A percentile compares a stretch with the other conserved stretches of the same genome.
Conservation (phyloP, 495 filamentous ascomycete genomes). For the Pseudotulostoma volvatum region DNA sequence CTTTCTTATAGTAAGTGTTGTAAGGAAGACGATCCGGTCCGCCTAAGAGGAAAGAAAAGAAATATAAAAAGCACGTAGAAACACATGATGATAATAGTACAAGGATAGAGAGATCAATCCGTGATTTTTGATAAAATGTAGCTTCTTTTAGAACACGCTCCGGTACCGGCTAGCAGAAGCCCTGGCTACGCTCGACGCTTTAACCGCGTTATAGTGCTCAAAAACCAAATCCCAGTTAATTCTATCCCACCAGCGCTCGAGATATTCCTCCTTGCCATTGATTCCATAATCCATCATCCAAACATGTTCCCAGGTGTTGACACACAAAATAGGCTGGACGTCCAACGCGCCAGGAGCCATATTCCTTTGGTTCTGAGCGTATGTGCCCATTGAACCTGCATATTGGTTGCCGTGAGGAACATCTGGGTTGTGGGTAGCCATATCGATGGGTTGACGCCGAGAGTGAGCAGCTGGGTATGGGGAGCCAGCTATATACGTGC, state of each 20-base stretch:
- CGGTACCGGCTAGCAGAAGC: too few species aligned
- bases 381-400: conserved; percentile 33
- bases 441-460: conserved; percentile 62
- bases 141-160: too few species aligned
- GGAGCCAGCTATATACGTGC: conserved; percentile 81
- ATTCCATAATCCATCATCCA: conserved; percentile 80
- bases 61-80: too few species aligned
- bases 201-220: conserved; percentile 29
- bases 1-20: too few species aligned
- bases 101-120: too few species aligned
- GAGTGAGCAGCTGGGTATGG: conserved; percentile 75
- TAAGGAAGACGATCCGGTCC: too few species aligned
- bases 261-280: conserved; percentile 56
- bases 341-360: conserved; percentile 50
- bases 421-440: conserved; percentile 45
- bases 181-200: too few species aligned
- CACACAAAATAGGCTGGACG: conserved; percentile 61
- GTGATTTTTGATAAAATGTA: too few species aligned
- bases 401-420: conserved; percentile 23
- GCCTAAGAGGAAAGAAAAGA: too few species aligned
- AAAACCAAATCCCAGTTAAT: conserved; percentile 72
- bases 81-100: too few species aligned
- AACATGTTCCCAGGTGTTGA: conserved; percentile 94
- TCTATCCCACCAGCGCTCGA: conserved; percentile 68
- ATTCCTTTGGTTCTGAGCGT: conserved; percentile 23